Base-by-base conservation (phyloP, 225 moss, liverwort and hornwort species). In the Takakia lepidozioides region DNA sequence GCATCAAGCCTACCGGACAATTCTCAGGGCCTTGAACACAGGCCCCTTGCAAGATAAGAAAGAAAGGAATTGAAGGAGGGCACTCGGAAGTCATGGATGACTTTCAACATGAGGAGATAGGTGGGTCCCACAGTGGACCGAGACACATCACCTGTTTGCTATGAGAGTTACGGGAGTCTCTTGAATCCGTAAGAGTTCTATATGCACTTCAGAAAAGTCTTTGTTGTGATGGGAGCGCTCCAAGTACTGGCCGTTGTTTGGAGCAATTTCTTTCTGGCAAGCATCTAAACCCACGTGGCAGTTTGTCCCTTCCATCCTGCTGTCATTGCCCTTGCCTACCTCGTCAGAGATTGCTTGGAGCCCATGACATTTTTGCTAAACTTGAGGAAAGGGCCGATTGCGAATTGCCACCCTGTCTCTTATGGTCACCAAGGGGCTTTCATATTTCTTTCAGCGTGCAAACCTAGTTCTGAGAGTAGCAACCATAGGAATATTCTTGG, bases 31-130 rank as follows among this genome's bases (percentile, higher is more conserved):
- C n/a, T n/a, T n/a, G n/a, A n/a, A n/a, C n/a, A n/a, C n/a, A n/a
- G n/a, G n/a, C n/a, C n/a, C n/a, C n/a, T n/a, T n/a, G n/a, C n/a
- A n/a, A n/a, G 19, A 42, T 27, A 37, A 27, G 25, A 49, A 73
- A 20, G 50, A 23, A 3, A 22, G 2, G 43, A 46, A 29, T 55
- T 8, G 23, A 37, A 51, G 16, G 28, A 7, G 27, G 17, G 19
- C 35, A 58, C 53, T 8, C 62, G 59, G 1, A 70, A 56, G 27
- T 56, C 60, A 22, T 85, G 10, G 85, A 83, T 0, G 93, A 83
- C 35, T 88, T 88, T 54, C 81, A 76, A 57, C 93, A 93, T 13
- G 93, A 93, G 66, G 93, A 93, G 54, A 86, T 93, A n/a, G n/a
- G 81, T 72, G 27, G 93, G 93, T 27, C 93, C 93, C 15, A 93